A percentile compares a stretch with the other conserved stretches of the same genome.
These are phyloP conservation scores for Marasmius sp. DNA, from an alignment of 1,284 basidiomycete species.

Conservation along the genomic window DNA sequence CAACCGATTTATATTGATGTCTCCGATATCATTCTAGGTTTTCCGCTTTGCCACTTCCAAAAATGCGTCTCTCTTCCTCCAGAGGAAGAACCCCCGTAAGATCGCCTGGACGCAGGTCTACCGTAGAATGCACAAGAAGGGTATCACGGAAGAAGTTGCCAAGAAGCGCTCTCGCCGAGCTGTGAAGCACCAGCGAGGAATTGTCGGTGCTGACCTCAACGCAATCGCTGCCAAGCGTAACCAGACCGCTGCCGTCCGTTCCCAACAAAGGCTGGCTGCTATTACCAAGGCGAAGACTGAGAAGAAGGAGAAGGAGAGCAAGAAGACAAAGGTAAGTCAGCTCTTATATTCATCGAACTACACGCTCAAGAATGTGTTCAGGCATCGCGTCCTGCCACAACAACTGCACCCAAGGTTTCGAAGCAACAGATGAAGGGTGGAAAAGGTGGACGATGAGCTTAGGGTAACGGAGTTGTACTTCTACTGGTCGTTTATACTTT, in stretches of 20 bases:
- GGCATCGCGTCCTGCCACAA: constrained; percentile 50
- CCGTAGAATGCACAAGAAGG: constrained; percentile 99
- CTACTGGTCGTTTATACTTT: no score
- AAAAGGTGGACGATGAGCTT: constrained; percentile 63
- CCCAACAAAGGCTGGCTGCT: constrained; percentile 79
- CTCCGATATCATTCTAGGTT: constrained; percentile 50
- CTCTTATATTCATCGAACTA: background rate
- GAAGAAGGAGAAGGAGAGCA: constrained; percentile 95
- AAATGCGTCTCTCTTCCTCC: constrained; percentile 95
- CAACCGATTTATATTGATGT: constrained; percentile 5
- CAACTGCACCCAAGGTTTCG: constrained; percentile 79
- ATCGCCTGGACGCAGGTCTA: constrained; percentile 98
- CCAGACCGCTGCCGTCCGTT: constrained; percentile 86
- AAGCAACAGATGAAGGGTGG: constrained; percentile 97
- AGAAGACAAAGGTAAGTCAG: constrained; percentile 75
- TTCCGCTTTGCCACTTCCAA: constrained; percentile 92
- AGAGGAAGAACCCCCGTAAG: constrained; percentile 99
- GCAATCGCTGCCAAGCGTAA: constrained; percentile 90
- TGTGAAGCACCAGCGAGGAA: constrained; percentile 98
- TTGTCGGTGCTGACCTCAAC: constrained; percentile 94
- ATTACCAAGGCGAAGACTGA: constrained; percentile 92
- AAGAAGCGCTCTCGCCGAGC: constrained; percentile 98
- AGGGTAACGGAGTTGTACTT: background rate
- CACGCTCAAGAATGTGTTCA: background rate
- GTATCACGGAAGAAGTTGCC: constrained; percentile 96